Base-by-base conservation (phyloP, 805 yeast species). In the Wickerhamiella alocasiicola region DNA sequence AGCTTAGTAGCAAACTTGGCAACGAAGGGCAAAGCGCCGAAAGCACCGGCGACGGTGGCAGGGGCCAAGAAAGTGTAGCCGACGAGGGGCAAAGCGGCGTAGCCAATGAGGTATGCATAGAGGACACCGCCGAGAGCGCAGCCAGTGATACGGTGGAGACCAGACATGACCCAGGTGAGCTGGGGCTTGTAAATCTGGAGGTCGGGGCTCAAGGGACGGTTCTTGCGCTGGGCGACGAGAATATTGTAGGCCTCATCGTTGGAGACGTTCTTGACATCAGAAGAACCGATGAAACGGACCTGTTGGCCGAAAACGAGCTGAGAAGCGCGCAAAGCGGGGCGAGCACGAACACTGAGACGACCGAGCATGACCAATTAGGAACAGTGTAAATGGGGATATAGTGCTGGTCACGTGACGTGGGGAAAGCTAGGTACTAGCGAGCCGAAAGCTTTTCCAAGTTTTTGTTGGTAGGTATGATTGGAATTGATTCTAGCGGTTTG, bases 201-300 rank as follows among this genome's bases (percentile, higher is more conserved):
- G 61, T 88, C 94, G 43, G 97, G 97, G 23, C 95, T 84, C 12
- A 72, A 64, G 25, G 97, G 97, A 66, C 98, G 78, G 65, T 75
- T 72, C 50, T 68, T 72, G 63, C 98, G 76, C 68, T 88, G 97
- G 41, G 76, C 75, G 43, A 74, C 70, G 47, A 88, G 71, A 43
- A 85, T 68, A 26, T 71, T 71, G 49, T 80, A 71, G 54, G 81
- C 93, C 50, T 74, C 74, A 19, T 65, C 72, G 31, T 68, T 67
- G 26, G 82, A 64, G 37, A 84, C 70, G 47, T 61, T 59, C 45
- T 72, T 68, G 11, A 77, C 67, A 31, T 42, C 13, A 25, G 13
- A 12, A 28, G 35, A 16, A 11, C 25, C 23, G 23, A 34, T 37
- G 21, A 35, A 26, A 13, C 11, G 16, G 24, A 24, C 16, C 35